Evolutionary conservation across 306 rosid genomes (phyloP).

Genomic region (Nissolia schottii): DNA sequence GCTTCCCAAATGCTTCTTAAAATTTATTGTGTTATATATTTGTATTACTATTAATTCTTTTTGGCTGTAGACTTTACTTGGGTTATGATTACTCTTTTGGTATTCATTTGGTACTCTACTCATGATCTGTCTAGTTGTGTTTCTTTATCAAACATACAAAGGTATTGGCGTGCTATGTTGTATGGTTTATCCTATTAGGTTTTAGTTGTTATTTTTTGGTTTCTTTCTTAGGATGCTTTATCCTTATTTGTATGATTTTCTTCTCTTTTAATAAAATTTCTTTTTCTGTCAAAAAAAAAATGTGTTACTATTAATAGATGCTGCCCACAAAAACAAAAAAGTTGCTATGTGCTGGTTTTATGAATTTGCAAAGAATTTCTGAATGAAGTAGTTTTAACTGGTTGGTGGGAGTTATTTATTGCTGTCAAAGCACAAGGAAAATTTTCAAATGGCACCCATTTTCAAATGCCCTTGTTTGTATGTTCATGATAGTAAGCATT

Average conservation of each 20-base stretch:
- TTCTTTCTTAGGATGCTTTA: no score
- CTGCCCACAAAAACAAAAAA: not conserved
- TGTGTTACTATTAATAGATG: not conserved
- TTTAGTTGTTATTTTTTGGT: no score
- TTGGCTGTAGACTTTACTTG: no score
- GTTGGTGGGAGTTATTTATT: not conserved
- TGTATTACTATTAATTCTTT: not conserved
- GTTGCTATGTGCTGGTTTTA: not conserved
- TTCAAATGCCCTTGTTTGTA: not conserved
- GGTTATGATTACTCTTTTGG: no score
- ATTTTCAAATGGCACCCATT: not conserved
- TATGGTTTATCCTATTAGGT: no score
- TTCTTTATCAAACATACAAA: no score
- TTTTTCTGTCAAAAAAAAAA: no score
- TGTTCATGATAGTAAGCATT: not conserved
- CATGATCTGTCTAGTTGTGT: no score
- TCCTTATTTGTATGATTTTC: no score
- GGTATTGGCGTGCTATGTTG: no score
- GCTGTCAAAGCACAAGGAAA: not conserved
- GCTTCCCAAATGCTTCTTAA: not conserved
- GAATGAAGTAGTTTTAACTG: not conserved
- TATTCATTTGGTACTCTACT: no score
- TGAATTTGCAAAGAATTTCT: not conserved
- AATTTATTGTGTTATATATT: not conserved
- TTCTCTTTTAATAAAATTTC: no score